Evolutionary conservation across 805 yeast genomes (phyloP), one percentile per base, ranked within the genome.

Genomic region (Metschnikowia lochheadii): DNA sequence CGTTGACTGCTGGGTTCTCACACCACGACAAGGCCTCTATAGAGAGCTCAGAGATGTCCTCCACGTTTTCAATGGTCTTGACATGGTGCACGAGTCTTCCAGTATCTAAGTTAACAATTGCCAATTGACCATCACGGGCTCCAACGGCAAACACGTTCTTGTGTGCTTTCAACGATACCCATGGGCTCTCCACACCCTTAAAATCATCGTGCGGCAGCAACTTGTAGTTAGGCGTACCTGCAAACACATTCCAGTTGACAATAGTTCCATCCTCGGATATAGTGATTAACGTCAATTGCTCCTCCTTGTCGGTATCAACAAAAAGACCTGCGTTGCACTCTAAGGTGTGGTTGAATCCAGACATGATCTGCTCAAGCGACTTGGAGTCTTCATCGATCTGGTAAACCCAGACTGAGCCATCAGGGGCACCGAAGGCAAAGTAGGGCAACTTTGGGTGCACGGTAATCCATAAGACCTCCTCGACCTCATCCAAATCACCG

Each of bases 371-470:
- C 51, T 82, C 89, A 48, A 87, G 68, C 10, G 79, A 67, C 40
- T 63, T 60, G 41, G 63, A 42, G 14, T 52, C 48, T 46, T 85
- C 75, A 51, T 80, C 83, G 38, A 91, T 77, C 62, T 85, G 88
- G 64, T 90, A 94, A 26, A 85, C 89, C 96, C 97, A 92, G 3
- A 91, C 95, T 0, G 96, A 85, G 2, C 99, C 99, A 67, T 91
- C 97, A 6, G 77, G 73, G 20, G 89, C 92, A 54, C 98, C 97
- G 63, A 88, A 89, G 13, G 98, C 97, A 73, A 92, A 89, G 43
- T 88, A 79, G 21, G 84, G 79, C 63, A 84, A 85, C 18, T 74
- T 73, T 26, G 97, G 96, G 69, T 94, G 99, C 46, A 82, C 77
- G 31, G 77, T 68, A 47, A 92, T 75, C 95, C 96, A 90, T 41